Base-by-base conservation (phyloP, 148 eudicot species). In the Arctostaphylos glauca region DNA sequence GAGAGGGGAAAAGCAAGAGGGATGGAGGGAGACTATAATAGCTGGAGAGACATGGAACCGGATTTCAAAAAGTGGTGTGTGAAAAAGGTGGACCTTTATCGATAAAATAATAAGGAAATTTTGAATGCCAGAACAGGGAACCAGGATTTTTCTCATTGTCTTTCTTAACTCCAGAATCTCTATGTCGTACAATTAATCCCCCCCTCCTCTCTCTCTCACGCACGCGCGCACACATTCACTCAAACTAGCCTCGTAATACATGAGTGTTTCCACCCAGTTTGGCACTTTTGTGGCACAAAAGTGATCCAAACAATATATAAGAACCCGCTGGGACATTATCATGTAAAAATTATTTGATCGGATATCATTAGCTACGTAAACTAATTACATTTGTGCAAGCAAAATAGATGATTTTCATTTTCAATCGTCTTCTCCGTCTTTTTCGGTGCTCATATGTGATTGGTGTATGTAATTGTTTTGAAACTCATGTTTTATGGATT, bases 1-100 rank as follows among this genome's bases (percentile, higher is more conserved):
- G 82, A 78, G 82, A 86, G 86, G 60, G 76, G 14, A 71, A 81
- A 82, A 77, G 74, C 78, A 64, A 53, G 60, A 78, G 83, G 60
- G 86, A 88, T 77, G 46, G 82, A 75, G 85, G n/a, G 80, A 85
- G 88, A 88, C 82, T 85, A 88, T 87, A 92, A 90, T 92, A 89
- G 93, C 93, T 89, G 90, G 95, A 90, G 85, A 83, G 86, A 87
- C 85, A 88, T 81, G 82, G 89, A 91, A 86, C 81, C 85, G 83
- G 81, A 80, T 86, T 89, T 88, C 86, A 86, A 89, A 89, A 88
- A 80, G 79, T 85, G 79, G 84, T 47, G 64, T 81, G 56, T 80
- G 81, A 84, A 89, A 85, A 90, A 83, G 77, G 81, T 19, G 77
- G 77, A 77, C 76, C 86, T 88, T 86, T 88, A 85, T 68, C 85